phyloP scores from a whole-genome alignment of 169 alveolate species.

The Plasmodium malariae region DNA sequence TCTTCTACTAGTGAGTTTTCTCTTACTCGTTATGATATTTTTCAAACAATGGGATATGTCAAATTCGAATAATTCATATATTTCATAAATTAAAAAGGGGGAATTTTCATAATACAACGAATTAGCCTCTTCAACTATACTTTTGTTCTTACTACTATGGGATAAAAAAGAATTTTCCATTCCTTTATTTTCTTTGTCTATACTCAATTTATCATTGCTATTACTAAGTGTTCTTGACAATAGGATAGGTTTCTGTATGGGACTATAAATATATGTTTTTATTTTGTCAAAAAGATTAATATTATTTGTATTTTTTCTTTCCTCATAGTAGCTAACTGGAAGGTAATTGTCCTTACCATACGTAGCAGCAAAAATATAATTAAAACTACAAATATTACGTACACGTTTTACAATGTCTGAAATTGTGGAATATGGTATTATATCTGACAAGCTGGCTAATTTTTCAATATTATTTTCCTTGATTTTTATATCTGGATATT shows the following conservation, averaged over 20 bases:
- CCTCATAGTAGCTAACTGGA: background rate
- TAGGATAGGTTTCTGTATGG: too few species aligned
- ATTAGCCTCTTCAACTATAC: too few species aligned
- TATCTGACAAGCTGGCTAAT: too few species aligned
- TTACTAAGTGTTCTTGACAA: too few species aligned
- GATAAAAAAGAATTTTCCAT: background rate
- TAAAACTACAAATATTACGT: background rate
- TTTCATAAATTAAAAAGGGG: slow-evolving; percentile 10
- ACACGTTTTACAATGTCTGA: background rate
- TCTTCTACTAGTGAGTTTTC: background rate
- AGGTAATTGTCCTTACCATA: background rate
- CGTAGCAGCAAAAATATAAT: background rate
- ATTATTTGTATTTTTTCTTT: background rate
- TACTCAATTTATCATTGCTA: background rate
- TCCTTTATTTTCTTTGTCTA: background rate
- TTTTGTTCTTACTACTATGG: background rate
- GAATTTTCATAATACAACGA: too few species aligned
- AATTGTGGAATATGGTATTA: background rate
- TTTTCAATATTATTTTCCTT: too few species aligned
- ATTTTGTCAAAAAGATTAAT: background rate
- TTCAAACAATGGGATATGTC: slow-evolving; percentile 2
- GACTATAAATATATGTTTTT: too few species aligned
- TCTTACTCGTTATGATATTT: background rate
- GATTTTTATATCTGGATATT: too few species aligned
- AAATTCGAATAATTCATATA: slow-evolving; percentile 16